phyloP scores from a whole-genome alignment of 164 flowering plant genomes.

The grape (Vitis vinifera) region DNA sequence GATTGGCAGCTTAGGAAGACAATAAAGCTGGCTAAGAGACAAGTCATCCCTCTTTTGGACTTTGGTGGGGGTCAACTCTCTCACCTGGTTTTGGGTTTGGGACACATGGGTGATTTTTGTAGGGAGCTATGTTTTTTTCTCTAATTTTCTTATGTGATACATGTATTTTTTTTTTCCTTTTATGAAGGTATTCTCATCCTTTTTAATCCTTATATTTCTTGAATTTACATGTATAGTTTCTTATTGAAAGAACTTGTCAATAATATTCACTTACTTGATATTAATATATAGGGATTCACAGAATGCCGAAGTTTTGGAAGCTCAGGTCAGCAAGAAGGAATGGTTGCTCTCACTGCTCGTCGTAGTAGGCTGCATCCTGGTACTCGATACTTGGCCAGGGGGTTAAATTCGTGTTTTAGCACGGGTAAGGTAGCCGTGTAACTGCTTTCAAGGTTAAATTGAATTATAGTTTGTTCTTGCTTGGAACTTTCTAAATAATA shows the following conservation, averaged over 20 bases:
- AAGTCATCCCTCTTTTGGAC: too few species aligned
- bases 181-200: too few species aligned
- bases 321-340: slow-evolving; percentile 84
- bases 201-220: too few species aligned
- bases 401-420: slow-evolving; percentile 88
- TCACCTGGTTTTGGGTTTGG: too few species aligned
- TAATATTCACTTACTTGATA: slow-evolving; percentile 24
- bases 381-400: slow-evolving; percentile 96
- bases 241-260: background rate
- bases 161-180: too few species aligned
- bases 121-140: too few species aligned
- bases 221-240: background rate
- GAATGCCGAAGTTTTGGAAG: slow-evolving; percentile 88
- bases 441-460: background rate
- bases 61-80: too few species aligned
- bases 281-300: slow-evolving; percentile 77
- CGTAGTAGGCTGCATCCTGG: slow-evolving; percentile 99
- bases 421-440: slow-evolving; percentile 54
- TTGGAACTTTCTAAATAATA: background rate
- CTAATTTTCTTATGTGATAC: too few species aligned
- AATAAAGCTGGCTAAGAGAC: too few species aligned
- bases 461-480: background rate
- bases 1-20: too few species aligned
- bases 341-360: slow-evolving; percentile 93
- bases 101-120: too few species aligned